Conservation (phyloP, 768 basidiomycete species). For the Hydnum rufescens region DNA sequence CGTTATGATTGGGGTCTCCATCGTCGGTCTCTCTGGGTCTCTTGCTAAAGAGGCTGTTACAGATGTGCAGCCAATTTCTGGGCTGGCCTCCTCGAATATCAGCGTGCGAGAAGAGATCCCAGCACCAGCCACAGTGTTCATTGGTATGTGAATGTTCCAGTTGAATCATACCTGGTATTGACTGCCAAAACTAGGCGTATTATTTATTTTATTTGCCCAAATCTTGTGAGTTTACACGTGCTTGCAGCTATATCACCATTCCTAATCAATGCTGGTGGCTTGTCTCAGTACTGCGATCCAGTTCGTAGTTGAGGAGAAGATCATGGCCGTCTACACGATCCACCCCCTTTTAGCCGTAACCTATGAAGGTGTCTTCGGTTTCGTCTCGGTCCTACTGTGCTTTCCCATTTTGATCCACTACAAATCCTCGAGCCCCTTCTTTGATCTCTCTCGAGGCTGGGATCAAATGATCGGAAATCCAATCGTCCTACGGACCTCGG, state of each 20-base stretch:
- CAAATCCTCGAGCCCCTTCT: slow-evolving; percentile 26
- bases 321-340: slow-evolving; percentile 72
- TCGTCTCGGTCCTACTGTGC: slow-evolving; percentile 52
- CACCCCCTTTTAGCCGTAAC: slow-evolving; percentile 86
- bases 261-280: background rate
- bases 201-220: slow-evolving; percentile 86
- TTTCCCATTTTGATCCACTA: slow-evolving; percentile 63
- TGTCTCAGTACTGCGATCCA: slow-evolving; percentile 63
- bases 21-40: slow-evolving; percentile 81
- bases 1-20: slow-evolving; percentile 65
- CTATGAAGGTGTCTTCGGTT: slow-evolving; percentile 83
- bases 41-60: slow-evolving; percentile 51
- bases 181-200: slow-evolving; percentile 38
- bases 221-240: slow-evolving; percentile 44
- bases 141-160: slow-evolving; percentile 27
- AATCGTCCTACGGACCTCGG: slow-evolving; percentile 39
- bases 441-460: slow-evolving; percentile 82
- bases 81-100: background rate
- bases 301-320: slow-evolving; percentile 93
- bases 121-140: slow-evolving; percentile 47
- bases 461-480: slow-evolving; percentile 69
- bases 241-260: slow-evolving; percentile 3
- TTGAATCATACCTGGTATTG: background rate
- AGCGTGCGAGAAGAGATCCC: slow-evolving; percentile 18
- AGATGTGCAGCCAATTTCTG: slow-evolving; percentile 4